A percentile compares a stretch with the other conserved stretches of the same genome.
phyloP scores from a whole-genome alignment of 345 rosid genomes.

The Ceriops zippeliana region DNA sequence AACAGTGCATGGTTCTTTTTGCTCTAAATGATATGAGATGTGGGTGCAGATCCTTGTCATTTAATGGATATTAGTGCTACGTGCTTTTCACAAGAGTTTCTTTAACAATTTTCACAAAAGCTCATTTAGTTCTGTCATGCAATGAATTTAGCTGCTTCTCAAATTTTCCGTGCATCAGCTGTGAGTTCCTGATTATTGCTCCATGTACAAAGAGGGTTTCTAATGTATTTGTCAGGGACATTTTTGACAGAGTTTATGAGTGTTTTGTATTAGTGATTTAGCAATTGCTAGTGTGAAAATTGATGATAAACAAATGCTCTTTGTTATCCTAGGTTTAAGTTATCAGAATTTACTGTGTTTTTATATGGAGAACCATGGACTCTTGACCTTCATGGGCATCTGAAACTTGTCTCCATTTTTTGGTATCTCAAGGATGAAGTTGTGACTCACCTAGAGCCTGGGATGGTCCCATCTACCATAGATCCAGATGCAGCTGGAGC shows the following conservation, averaged over 20 bases:
- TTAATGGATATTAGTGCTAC: background rate
- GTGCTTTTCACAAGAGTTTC: background rate
- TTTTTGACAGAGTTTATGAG: no score
- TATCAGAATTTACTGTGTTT: no score
- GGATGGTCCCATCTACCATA: slow-evolving; percentile 91
- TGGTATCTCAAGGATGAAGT: slow-evolving; percentile 76
- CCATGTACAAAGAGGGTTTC: no score
- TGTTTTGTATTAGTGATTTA: no score
- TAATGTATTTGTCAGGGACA: no score
- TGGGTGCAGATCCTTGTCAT: background rate
- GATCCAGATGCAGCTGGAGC: slow-evolving; percentile 87
- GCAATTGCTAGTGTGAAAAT: no score
- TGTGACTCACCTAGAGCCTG: slow-evolving; percentile 88
- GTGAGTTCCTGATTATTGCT: no score
- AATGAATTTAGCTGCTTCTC: no score
- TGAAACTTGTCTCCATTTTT: slow-evolving; percentile 4
- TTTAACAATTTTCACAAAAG: no score
- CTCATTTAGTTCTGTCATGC: no score
- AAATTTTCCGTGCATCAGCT: no score
- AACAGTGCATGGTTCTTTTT: background rate
- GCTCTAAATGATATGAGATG: background rate
- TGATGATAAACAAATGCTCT: no score
- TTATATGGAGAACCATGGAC: background rate
- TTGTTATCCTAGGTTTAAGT: background rate
- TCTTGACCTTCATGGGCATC: background rate